A percentile compares a stretch with the other conserved stretches of the same genome.
These are phyloP conservation scores for Podaxis mareebaensis DNA, from an alignment of 768 basidiomycete genomes.

Conservation along the genomic window DNA sequence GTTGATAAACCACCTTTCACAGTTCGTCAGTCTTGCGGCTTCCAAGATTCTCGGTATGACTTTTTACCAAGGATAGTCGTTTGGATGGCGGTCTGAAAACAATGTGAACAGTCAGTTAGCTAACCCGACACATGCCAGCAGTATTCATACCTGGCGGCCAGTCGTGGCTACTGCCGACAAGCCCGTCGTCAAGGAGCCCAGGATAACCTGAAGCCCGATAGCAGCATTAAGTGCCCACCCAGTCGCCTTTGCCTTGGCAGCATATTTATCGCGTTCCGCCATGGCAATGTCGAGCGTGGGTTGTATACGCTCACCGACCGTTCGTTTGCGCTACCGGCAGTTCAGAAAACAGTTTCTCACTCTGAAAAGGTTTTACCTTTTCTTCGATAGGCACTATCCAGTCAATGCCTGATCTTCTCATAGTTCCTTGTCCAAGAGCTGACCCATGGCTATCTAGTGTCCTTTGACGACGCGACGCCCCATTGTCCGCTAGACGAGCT, in stretches of 20 bases:
- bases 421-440: conserved; percentile 14
- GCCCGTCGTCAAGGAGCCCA: conserved; percentile 70
- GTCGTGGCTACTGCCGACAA: conserved; percentile 47
- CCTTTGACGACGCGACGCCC: conserved; percentile 14
- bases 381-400: conserved; percentile 40
- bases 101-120: neutral
- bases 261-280: conserved; percentile 46
- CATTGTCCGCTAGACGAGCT: conserved; percentile 9
- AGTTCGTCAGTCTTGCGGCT: neutral
- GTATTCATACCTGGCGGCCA: conserved; percentile 38
- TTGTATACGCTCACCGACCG: conserved; percentile 51
- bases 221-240: conserved; percentile 44
- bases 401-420: conserved; percentile 33
- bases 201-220: conserved; percentile 61
- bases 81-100: conserved; percentile 33
- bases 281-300: conserved; percentile 53
- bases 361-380: conserved; percentile 22
- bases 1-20: conserved; percentile 63
- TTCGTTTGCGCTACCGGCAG: conserved; percentile 28
- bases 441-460: conserved; percentile 21
- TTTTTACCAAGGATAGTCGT: conserved; percentile 39
- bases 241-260: conserved; percentile 43
- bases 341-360: neutral
- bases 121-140: neutral
- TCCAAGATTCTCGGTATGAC: neutral